Evolutionary conservation across 805 yeast species (phyloP).

Genomic region (Barnettozyma sp.): DNA sequence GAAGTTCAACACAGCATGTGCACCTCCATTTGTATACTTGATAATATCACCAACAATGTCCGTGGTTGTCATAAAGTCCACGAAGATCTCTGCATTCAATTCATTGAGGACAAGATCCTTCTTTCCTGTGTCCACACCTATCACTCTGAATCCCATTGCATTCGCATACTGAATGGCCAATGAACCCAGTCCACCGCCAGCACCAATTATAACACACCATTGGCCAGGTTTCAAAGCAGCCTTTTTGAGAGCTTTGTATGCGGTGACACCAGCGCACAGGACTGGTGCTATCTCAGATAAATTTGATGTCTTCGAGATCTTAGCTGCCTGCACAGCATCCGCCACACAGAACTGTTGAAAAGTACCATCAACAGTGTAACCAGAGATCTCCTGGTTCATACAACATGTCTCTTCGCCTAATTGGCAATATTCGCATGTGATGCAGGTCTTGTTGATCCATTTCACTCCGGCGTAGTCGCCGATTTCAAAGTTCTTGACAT

Average conservation of each 20-base stretch:
- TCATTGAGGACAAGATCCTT: conserved; percentile 43
- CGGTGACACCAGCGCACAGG: conserved; percentile 76
- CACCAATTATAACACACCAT: conserved; percentile 72
- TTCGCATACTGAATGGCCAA: conserved; percentile 68
- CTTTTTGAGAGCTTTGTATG: conserved; percentile 57
- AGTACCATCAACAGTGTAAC: conserved; percentile 78
- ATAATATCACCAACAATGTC: conserved; percentile 40
- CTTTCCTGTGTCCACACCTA: conserved; percentile 71
- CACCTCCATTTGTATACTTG: conserved; percentile 51
- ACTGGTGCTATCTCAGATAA: conserved; percentile 52
- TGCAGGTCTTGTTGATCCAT: conserved; percentile 63
- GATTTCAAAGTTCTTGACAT: conserved; percentile 49
- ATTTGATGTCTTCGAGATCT: conserved; percentile 46
- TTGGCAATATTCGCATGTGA: conserved; percentile 57
- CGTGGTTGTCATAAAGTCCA: conserved; percentile 46
- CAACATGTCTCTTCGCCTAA: conserved; percentile 56
- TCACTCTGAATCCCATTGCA: conserved; percentile 67
- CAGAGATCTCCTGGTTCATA: conserved; percentile 58
- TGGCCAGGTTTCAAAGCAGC: conserved; percentile 54
- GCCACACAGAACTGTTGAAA: conserved; percentile 63
- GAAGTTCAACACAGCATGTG: conserved; percentile 64
- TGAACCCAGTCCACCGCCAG: conserved; percentile 77
- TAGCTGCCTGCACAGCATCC: conserved; percentile 56
- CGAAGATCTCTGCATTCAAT: conserved; percentile 55
- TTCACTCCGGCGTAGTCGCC: conserved; percentile 64